Conservation (phyloP, 2,329 filamentous ascomycete genomes). For the Lasiodiplodia hormozganensis region DNA sequence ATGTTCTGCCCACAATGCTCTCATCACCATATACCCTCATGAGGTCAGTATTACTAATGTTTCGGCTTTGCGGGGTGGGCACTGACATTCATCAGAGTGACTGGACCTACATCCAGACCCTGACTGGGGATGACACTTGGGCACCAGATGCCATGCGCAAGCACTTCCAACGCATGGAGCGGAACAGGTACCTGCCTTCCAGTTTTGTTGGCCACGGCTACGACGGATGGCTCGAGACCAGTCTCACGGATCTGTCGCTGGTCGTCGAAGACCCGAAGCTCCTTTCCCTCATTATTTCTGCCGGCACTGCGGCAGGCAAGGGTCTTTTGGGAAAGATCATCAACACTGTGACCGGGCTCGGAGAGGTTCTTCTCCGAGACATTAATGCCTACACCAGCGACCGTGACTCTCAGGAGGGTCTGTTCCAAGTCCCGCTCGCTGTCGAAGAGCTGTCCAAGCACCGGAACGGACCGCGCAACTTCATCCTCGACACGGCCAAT, state of each 20-base stretch:
- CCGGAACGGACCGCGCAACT: constrained; percentile 63
- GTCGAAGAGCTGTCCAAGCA: constrained; percentile 49
- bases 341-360: constrained; percentile 51
- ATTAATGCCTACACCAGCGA: constrained; percentile 52
- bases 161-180: constrained; percentile 62
- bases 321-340: constrained; percentile 33
- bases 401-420: constrained; percentile 43
- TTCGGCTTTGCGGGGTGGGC: constrained; percentile 39
- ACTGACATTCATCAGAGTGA: constrained; percentile 62
- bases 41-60: constrained; percentile 37
- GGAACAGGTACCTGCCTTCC: constrained; percentile 58
- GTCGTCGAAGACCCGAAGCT: constrained; percentile 62
- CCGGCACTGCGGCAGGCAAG: constrained; percentile 57
- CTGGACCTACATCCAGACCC: constrained; percentile 62
- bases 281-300: constrained; percentile 59
- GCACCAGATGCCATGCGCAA: constrained; percentile 62
- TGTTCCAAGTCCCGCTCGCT: constrained; percentile 63
- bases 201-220: constrained; percentile 59
- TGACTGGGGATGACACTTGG: constrained; percentile 69
- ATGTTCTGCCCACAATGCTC: constrained; percentile 67
- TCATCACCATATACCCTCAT: constrained; percentile 65
- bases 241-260: constrained; percentile 57
- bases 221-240: constrained; percentile 59
- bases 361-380: constrained; percentile 56
- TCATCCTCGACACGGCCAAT: constrained; percentile 59